These are phyloP conservation scores for Hanseniaspora sp. DNA, from an alignment of 1,139 yeast species.

Conservation along the genomic window DNA sequence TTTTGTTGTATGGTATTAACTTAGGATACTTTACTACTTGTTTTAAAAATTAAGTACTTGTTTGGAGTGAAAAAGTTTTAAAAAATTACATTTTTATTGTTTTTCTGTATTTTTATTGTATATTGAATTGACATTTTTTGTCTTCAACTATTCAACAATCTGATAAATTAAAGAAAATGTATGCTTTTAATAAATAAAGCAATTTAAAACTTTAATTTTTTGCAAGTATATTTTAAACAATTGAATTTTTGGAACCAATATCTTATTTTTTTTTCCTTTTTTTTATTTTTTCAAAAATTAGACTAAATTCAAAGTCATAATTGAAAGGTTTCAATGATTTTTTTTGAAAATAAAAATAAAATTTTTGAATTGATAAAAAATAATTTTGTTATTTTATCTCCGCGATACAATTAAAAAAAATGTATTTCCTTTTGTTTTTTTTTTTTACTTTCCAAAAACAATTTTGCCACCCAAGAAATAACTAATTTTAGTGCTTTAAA, in stretches of 20 bases:
- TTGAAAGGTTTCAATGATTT: background rate
- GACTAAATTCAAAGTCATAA: background rate
- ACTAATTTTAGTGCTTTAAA: too few relatives aligned
- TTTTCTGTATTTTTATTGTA: background rate
- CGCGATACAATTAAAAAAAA: too few relatives aligned
- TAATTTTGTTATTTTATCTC: too few relatives aligned
- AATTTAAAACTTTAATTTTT: too few relatives aligned
- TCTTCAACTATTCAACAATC: background rate
- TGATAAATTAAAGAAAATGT: background rate
- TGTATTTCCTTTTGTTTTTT: too few relatives aligned
- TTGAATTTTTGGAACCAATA: slow-evolving; percentile 13
- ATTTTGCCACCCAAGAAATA: too few relatives aligned
- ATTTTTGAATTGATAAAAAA: too few relatives aligned
- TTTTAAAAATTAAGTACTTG: background rate
- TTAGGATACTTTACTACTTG: background rate
- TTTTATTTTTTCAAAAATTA: background rate
- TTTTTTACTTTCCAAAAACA: too few relatives aligned
- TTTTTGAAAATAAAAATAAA: background rate
- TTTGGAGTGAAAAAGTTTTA: too few relatives aligned
- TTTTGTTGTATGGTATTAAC: background rate
- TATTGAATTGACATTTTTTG: background rate
- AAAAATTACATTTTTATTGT: background rate
- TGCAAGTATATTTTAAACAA: background rate
- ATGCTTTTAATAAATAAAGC: background rate
- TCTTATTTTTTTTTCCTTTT: background rate